phyloP scores from a whole-genome alignment of 2,329 filamentous ascomycete species.

The Clathrospora elynae region DNA sequence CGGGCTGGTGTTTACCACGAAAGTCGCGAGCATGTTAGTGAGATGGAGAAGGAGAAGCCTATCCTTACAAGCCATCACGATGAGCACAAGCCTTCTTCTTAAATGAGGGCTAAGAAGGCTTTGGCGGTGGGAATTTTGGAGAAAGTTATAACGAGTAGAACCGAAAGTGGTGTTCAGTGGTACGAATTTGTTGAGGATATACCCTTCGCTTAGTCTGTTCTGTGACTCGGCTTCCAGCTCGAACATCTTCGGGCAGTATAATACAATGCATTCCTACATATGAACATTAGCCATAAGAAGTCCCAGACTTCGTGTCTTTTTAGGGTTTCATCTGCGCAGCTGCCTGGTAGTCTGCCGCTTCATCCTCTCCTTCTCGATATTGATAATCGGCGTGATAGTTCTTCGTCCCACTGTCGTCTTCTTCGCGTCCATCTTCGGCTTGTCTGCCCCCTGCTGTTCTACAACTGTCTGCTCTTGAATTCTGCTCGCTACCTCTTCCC shows the following conservation, averaged over 20 bases:
- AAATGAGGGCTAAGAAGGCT: no score
- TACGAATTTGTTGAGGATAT: background rate
- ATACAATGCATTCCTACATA: background rate
- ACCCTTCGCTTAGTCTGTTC: slow-evolving; percentile 9
- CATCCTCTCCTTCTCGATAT: slow-evolving; percentile 15
- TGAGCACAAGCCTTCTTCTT: slow-evolving; percentile 8
- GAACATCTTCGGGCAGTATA: background rate
- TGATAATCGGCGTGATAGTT: slow-evolving; percentile 4
- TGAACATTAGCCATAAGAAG: no score
- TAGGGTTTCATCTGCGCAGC: slow-evolving; percentile 10
- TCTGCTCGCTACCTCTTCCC: slow-evolving; percentile 40
- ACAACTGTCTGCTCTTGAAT: slow-evolving; percentile 36
- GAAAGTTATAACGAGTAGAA: background rate
- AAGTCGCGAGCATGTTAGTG: slow-evolving; percentile 6
- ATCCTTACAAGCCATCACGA: slow-evolving; percentile 15
- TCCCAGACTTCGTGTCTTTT: no score
- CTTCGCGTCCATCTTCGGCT: slow-evolving; percentile 4
- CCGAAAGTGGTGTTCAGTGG: background rate
- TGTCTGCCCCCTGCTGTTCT: slow-evolving; percentile 3
- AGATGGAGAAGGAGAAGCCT: slow-evolving; percentile 23
- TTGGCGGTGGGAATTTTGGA: no score
- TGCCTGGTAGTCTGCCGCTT: slow-evolving; percentile 35
- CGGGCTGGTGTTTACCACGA: slow-evolving; percentile 22
- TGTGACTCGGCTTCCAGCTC: slow-evolving; percentile 3
- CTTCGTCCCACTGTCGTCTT: slow-evolving; percentile 8